phyloP scores from a whole-genome alignment of 768 basidiomycete genomes.

The Dacryopinax primogenitus region DNA sequence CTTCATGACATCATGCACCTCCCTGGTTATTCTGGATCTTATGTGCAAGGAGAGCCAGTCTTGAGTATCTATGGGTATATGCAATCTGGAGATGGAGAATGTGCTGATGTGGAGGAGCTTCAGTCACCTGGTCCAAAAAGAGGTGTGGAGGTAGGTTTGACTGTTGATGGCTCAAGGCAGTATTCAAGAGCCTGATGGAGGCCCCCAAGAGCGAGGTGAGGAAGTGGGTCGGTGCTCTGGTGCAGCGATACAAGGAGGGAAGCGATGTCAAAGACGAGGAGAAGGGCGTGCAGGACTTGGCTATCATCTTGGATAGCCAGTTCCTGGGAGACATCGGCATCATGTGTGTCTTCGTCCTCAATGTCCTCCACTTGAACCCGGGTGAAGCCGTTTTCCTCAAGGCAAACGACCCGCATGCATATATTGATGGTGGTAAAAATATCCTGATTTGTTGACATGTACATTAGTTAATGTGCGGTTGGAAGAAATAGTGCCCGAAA shows the following conservation, averaged over 20 bases:
- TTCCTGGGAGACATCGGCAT: slow-evolving; percentile 90
- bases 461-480: too few relatives aligned
- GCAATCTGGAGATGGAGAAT: neutral
- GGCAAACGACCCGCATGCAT: slow-evolving; percentile 95
- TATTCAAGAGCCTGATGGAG: slow-evolving; percentile 81
- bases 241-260: slow-evolving; percentile 46
- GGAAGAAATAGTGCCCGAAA: too few relatives aligned
- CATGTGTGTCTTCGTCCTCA: slow-evolving; percentile 81
- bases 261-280: slow-evolving; percentile 29
- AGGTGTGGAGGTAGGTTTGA: too few relatives aligned
- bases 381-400: slow-evolving; percentile 91
- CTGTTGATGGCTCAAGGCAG: too few relatives aligned
- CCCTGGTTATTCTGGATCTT: neutral
- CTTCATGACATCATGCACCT: neutral
- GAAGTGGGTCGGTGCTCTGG: slow-evolving; percentile 42
- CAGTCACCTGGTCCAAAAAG: too few relatives aligned
- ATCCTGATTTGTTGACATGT: too few relatives aligned
- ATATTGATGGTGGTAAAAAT: slow-evolving; percentile 81
- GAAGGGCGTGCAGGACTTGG: slow-evolving; percentile 45
- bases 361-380: slow-evolving; percentile 61
- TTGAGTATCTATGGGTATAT: neutral
- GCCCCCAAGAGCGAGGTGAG: slow-evolving; percentile 45
- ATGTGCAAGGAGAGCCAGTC: neutral
- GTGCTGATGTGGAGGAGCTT: too few relatives aligned
- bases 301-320: slow-evolving; percentile 43